These are phyloP conservation scores for Myriangium duriaei DNA, from an alignment of 2,329 filamentous ascomycete genomes.

Conservation along the genomic window DNA sequence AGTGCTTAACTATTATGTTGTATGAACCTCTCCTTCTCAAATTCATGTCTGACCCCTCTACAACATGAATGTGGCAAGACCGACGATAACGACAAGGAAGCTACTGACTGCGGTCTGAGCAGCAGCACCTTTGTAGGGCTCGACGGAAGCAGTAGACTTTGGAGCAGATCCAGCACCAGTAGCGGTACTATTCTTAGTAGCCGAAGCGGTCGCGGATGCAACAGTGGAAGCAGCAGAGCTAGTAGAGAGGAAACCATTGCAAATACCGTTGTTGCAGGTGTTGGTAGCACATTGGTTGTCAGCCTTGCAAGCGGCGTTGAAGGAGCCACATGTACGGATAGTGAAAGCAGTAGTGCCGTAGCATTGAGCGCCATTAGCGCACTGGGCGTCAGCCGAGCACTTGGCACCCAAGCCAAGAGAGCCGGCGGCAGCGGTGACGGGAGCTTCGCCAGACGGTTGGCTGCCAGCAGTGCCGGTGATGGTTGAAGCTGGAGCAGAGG, in stretches of 20 bases:
- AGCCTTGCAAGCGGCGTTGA: slow-evolving; percentile 15
- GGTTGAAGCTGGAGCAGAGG: no score
- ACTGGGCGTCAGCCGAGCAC: slow-evolving; percentile 14
- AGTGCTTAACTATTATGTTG: no score
- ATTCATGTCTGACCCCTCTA: no score
- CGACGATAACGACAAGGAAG: no score
- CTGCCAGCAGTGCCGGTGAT: no score
- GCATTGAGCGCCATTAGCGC: slow-evolving; percentile 14
- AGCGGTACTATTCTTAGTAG: no score
- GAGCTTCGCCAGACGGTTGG: slow-evolving; percentile 6
- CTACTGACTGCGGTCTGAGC: no score
- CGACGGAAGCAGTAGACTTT: no score
- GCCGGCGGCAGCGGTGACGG: slow-evolving; percentile 14
- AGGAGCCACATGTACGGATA: slow-evolving; percentile 16
- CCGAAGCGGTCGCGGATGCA: slow-evolving; percentile 2
- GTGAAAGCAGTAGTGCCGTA: slow-evolving; percentile 12
- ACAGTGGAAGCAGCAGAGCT: background rate
- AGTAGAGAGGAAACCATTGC: slow-evolving; percentile 14
- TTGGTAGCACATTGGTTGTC: slow-evolving; percentile 18
- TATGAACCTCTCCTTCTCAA: no score
- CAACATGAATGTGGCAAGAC: no score
- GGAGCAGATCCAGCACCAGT: no score
- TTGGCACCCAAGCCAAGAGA: slow-evolving; percentile 15
- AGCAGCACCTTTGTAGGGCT: no score
- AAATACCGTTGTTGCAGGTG: slow-evolving; percentile 17